phyloP scores from a whole-genome alignment of 2,329 filamentous ascomycete genomes.

The Sporothrix inflata region DNA sequence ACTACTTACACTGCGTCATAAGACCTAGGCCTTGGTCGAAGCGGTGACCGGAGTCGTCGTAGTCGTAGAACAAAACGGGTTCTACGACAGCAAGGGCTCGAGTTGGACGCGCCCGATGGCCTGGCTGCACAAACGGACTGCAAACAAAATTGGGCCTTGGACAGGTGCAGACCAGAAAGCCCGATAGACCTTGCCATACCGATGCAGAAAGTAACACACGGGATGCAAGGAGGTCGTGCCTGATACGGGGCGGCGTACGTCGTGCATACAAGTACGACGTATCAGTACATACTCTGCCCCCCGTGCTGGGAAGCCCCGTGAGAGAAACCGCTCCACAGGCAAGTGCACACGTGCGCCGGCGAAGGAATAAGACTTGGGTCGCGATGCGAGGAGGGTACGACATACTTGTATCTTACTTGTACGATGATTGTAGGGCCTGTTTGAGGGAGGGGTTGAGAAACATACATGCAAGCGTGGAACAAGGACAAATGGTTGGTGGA shows the following conservation, averaged over 20 bases:
- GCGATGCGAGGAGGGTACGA: not conserved
- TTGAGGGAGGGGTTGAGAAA: not conserved
- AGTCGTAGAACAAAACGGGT: not conserved
- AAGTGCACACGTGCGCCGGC: constrained; percentile 5
- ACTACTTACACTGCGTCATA: constrained; percentile 7
- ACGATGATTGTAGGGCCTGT: not conserved
- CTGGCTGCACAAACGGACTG: not conserved
- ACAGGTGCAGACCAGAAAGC: not conserved
- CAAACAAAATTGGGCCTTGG: not conserved
- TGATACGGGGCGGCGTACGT: not conserved
- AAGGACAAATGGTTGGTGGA: not conserved
- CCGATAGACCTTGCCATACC: constrained; percentile 9
- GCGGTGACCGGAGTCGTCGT: not conserved
- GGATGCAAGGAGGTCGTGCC: constrained; percentile 11
- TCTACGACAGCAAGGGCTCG: not conserved
- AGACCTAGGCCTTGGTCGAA: not conserved
- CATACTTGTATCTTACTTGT: not conserved
- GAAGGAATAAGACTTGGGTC: not conserved
- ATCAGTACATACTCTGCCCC: not conserved
- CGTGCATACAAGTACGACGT: too few species aligned
- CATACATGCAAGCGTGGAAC: not conserved
- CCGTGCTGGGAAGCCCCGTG: not conserved
- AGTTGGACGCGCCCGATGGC: not conserved
- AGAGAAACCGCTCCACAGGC: not conserved
- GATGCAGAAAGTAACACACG: constrained; percentile 5